phyloP scores from a whole-genome alignment of 768 basidiomycete genomes.

The Termitomyces sp. region DNA sequence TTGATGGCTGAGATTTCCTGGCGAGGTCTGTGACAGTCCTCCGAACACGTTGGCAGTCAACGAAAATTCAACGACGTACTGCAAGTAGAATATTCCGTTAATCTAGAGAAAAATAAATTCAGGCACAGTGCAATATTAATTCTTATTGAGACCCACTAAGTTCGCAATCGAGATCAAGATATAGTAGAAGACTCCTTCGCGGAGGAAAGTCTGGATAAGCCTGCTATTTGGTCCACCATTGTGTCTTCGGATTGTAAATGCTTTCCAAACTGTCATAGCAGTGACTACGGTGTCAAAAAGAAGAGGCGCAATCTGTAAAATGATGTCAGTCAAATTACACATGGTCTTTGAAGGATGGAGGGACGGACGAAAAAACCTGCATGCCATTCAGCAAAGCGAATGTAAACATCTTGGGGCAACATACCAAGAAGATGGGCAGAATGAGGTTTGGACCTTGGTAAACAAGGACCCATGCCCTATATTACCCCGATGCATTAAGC shows the following conservation, averaged over 20 bases:
- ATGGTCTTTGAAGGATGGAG: neutral
- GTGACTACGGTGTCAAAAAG: conserved; percentile 79
- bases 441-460: conserved; percentile 78
- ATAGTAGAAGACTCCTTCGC: conserved; percentile 84
- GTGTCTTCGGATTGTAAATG: conserved; percentile 67
- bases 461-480: conserved; percentile 63
- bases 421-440: conserved; percentile 77
- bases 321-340: conserved; percentile 9
- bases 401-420: conserved; percentile 8
- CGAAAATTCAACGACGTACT: conserved; percentile 35
- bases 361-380: conserved; percentile 54
- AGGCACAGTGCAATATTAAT: neutral
- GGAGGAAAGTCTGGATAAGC: conserved; percentile 79
- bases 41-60: neutral
- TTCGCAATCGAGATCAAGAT: conserved; percentile 84
- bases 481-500: neutral
- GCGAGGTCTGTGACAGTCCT: conserved; percentile 48
- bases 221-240: conserved; percentile 74
- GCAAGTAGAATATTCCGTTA: conserved; percentile 84
- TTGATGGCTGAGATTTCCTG: conserved; percentile 81
- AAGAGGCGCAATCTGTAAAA: conserved; percentile 67
- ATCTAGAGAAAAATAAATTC: conserved; percentile 29
- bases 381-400: neutral
- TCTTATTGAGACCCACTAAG: conserved; percentile 34
- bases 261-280: conserved; percentile 75